Conservation (phyloP, 768 basidiomycete genomes). For the Lentinula lateritia region DNA sequence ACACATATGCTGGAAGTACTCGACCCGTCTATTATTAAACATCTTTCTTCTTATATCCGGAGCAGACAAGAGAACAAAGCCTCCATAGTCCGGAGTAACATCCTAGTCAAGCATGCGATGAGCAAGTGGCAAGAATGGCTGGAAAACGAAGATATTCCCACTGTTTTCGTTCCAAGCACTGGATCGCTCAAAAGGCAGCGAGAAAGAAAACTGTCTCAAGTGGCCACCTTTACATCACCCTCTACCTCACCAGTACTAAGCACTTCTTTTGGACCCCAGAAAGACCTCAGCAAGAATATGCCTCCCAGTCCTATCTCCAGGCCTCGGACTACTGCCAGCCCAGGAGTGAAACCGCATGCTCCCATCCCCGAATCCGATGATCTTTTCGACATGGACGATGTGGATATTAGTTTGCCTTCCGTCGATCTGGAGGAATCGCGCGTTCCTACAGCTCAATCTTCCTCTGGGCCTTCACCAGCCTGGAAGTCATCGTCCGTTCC, state of each 20-base stretch:
- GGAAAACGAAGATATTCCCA: slow-evolving; percentile 59
- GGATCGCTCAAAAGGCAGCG: slow-evolving; percentile 14
- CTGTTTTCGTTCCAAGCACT: slow-evolving; percentile 36
- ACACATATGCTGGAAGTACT: slow-evolving; percentile 75
- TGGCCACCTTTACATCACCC: slow-evolving; percentile 25
- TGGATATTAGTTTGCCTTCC: slow-evolving; percentile 29
- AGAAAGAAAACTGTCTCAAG: slow-evolving; percentile 15
- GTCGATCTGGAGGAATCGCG: neutral
- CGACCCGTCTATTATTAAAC: slow-evolving; percentile 54
- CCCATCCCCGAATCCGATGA: slow-evolving; percentile 37
- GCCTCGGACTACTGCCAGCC: neutral
- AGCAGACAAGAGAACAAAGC: slow-evolving; percentile 59
- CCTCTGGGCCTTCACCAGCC: slow-evolving; percentile 19
- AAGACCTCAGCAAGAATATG: neutral
- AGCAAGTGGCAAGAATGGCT: slow-evolving; percentile 67
- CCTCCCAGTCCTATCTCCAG: neutral
- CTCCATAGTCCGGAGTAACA: slow-evolving; percentile 56
- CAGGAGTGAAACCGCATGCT: slow-evolving; percentile 9
- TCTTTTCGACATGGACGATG: slow-evolving; percentile 81
- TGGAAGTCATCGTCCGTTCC: slow-evolving; percentile 49
- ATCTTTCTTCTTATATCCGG: slow-evolving; percentile 56
- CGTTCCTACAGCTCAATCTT: slow-evolving; percentile 8
- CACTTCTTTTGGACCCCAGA: neutral
- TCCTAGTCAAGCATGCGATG: slow-evolving; percentile 49
- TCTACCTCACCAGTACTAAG: neutral